These are phyloP conservation scores for Pleurotus giganteus DNA, from an alignment of 768 basidiomycete species.

Conservation along the genomic window DNA sequence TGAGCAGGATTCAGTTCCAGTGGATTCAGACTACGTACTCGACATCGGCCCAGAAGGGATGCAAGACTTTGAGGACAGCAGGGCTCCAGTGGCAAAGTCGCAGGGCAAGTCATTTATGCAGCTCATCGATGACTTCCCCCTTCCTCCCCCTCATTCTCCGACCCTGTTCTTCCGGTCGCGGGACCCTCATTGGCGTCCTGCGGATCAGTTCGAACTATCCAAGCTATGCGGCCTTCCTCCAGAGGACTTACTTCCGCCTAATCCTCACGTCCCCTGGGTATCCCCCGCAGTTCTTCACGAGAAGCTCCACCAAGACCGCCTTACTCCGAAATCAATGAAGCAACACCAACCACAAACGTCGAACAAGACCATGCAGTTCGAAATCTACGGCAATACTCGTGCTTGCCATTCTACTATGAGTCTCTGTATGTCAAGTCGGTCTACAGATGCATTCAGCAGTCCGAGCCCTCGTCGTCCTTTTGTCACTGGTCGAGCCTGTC, in stretches of 20 bases:
- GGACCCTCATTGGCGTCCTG: not conserved
- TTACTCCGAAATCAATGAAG: not conserved
- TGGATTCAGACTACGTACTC: not conserved
- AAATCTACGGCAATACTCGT: not conserved
- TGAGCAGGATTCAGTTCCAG: not conserved
- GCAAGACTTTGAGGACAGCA: not conserved
- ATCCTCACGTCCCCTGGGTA: conserved; percentile 4
- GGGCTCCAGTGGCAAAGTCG: not conserved
- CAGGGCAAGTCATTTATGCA: not conserved
- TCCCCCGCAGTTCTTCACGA: not conserved
- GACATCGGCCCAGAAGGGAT: conserved; percentile 1
- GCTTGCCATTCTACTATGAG: conserved; percentile 4
- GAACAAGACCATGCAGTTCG: not conserved
- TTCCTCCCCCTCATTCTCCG: not conserved
- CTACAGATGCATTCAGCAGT: not conserved
- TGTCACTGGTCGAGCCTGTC: not conserved
- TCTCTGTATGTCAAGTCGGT: not conserved
- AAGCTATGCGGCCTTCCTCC: not conserved
- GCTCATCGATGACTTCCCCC: not conserved
- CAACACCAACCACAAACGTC: not conserved
- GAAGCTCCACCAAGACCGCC: not conserved
- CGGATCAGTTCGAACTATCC: not conserved
- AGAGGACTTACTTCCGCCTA: conserved; percentile 4
- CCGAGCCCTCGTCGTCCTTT: not conserved
- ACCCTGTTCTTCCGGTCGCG: not conserved